These are phyloP conservation scores for Russula dissimulans DNA, from an alignment of 768 basidiomycete genomes.

Conservation along the genomic window DNA sequence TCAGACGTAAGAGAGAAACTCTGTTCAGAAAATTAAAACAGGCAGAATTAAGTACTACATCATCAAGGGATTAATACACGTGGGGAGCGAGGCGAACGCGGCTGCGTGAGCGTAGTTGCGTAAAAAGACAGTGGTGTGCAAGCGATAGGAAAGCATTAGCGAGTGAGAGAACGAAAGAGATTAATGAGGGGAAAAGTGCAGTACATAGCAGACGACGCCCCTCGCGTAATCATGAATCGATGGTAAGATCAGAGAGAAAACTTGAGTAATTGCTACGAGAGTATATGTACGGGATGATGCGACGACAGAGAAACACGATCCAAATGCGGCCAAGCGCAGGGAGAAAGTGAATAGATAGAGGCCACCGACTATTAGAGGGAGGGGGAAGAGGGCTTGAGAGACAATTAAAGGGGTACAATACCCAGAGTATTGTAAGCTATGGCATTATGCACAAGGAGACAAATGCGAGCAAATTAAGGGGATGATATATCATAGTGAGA, in stretches of 20 bases:
- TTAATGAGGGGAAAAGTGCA: neutral
- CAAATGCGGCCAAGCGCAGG: slow-evolving; percentile 4
- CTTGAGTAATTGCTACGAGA: slow-evolving; percentile 6
- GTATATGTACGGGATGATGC: slow-evolving; percentile 15
- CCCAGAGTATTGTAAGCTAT: slow-evolving; percentile 1
- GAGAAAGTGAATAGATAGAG: slow-evolving; percentile 15
- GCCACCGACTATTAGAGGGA: neutral
- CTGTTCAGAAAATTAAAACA: slow-evolving; percentile 8
- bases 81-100: slow-evolving; percentile 11
- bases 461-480: slow-evolving; percentile 9
- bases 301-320: slow-evolving; percentile 10
- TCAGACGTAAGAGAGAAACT: neutral
- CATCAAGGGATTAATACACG: slow-evolving; percentile 15
- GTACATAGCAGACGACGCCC: slow-evolving; percentile 12
- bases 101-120: slow-evolving; percentile 6
- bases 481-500: neutral
- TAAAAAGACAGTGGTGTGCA: slow-evolving; percentile 17
- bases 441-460: slow-evolving; percentile 12
- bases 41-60: slow-evolving; percentile 14
- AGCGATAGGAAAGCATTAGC: slow-evolving; percentile 8
- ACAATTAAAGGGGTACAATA: slow-evolving; percentile 9
- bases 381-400: neutral
- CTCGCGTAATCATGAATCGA: slow-evolving; percentile 9
- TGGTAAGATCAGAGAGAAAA: neutral
- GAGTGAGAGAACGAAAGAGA: slow-evolving; percentile 1